Base-by-base conservation (phyloP, 116 monocot species). In the Trichopus zeylanicus region DNA sequence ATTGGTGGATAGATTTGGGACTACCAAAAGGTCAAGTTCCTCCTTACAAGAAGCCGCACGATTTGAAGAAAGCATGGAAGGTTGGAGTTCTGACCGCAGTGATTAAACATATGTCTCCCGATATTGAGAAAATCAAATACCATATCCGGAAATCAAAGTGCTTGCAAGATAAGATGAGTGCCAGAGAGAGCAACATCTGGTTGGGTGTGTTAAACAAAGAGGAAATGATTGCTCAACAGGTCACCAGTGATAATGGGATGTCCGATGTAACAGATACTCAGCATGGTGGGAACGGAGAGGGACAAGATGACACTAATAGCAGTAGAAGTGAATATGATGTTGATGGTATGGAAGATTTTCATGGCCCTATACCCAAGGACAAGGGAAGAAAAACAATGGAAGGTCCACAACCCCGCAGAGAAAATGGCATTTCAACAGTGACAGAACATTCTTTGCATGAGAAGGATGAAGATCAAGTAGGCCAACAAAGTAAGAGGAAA, bases 121-220 rank as follows among this genome's bases (percentile, higher is more conserved):
- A 86, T 80, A 75, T 86, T 59, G 74, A 72, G 18, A 91, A 91
- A 52, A 80, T 91, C 8, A 80, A 69, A 60, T 77, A 68, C 12
- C 77, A 78, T 70, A 75, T 91, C 15, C 69, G 78, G 37, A 91
- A 91, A 70, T 86, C 86, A 23, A 91, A 91, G 68, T 86, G 86
- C 61, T 81, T 91, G 66, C 91, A 91, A 68, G 91, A 86, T 64
- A 91, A 86, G 60, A 91, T 91, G 91, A 91, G 62, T 47, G 91
- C 91, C 0, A 83, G 83, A 64, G 91, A 91, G 66, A 86, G 82
- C 29, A 73, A 68, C 8, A 86, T 91, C 57, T 91, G 91, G 91
- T 71, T 75, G 55, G 80, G 61, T 38, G 91, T 91, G 15, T 68
- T 91, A 63, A 75, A 71, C 26, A 67, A 57, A 56, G 91, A 86